Conservation (phyloP, 2,329 filamentous ascomycete genomes). For the Drechslera avenae region DNA sequence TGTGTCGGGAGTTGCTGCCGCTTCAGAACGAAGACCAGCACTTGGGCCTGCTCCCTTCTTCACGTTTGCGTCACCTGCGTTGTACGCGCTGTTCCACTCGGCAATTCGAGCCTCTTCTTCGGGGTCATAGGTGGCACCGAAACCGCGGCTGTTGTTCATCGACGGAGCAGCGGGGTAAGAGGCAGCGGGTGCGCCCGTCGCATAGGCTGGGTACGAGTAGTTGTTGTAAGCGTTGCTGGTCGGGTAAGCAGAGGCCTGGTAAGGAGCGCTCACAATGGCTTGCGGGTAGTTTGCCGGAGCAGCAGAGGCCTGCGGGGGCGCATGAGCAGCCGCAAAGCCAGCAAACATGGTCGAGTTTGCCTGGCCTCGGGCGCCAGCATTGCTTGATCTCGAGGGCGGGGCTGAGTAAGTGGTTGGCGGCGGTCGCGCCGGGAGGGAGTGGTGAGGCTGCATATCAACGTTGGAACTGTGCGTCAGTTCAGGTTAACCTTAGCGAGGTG, state of each 20-base stretch:
- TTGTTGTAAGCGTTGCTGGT: constrained; percentile 53
- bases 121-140: constrained; percentile 61
- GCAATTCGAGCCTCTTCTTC: constrained; percentile 91
- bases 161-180: constrained; percentile 27
- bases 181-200: constrained; percentile 45
- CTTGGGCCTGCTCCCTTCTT: constrained; percentile 53
- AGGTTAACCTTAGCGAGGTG: constrained; percentile 23
- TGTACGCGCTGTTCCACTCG: constrained; percentile 92
- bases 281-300: constrained; percentile 46
- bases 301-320: constrained; percentile 45
- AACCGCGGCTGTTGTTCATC: constrained; percentile 34
- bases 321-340: constrained; percentile 58
- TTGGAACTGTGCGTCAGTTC: constrained; percentile 18
- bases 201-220: constrained; percentile 78
- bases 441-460: constrained; percentile 49
- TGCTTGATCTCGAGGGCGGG: constrained; percentile 60
- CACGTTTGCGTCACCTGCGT: constrained; percentile 61
- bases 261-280: constrained; percentile 50
- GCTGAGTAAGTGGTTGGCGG: constrained; percentile 66
- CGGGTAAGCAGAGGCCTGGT: constrained; percentile 48
- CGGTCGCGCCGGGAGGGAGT: constrained; percentile 77
- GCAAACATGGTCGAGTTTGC: constrained; percentile 51
- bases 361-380: constrained; percentile 34
- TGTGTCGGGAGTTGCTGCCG: constrained; percentile 48
- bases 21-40: constrained; percentile 44